Base-by-base conservation (phyloP, 2,329 filamentous ascomycete genomes). In the Tolypocladium capitatum region DNA sequence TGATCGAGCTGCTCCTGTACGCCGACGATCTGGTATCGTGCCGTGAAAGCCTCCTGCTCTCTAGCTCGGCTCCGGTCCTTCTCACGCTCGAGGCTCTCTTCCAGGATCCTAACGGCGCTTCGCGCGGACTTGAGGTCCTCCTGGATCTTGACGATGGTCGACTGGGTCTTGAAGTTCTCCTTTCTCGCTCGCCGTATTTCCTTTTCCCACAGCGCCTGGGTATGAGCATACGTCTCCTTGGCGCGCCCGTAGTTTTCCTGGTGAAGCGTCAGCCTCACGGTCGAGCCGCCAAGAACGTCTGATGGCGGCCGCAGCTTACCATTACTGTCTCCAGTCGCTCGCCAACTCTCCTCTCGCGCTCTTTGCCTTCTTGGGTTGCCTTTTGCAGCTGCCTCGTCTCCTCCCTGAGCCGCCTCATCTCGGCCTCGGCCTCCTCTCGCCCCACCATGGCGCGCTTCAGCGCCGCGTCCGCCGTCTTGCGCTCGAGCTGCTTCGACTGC, bases 151-250 rank as follows among this genome's bases (percentile, higher is more conserved):
- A 86, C 76, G 31, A 82, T 73, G 11, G 69, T 65, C 3, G 82
- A 85, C 55, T 85, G 81, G n/a, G 78, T 75, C 59, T 86, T 86
- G 72, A 86, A 86, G 2, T 80, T 80, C 56, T 87, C 84, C 56
- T 87, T 87, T 45, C 81, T 72, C 10, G 78, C 74, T 48, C 79
- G 73, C 47, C 83, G 75, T 40, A 86, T 80, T 61, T 87, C 83
- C 60, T 86, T 86, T 57, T 87, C 83, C 76, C 83, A 86, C 10
- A 84, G 64, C 20, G 77, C 68, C 62, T 83, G 77, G 10, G 79
- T 81, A 59, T 83, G 79, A 35, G 76, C 73, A 55, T 83, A 75
- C 34, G 80, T 83, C 57, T 84, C 83, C 62, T 86, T 86, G 46
- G 78, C 75, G 51, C 80, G 80, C 30, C 78, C 75, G 57, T 83